phyloP scores from a whole-genome alignment of 192 early-diverging fungal species.

The Dispira simplex region DNA sequence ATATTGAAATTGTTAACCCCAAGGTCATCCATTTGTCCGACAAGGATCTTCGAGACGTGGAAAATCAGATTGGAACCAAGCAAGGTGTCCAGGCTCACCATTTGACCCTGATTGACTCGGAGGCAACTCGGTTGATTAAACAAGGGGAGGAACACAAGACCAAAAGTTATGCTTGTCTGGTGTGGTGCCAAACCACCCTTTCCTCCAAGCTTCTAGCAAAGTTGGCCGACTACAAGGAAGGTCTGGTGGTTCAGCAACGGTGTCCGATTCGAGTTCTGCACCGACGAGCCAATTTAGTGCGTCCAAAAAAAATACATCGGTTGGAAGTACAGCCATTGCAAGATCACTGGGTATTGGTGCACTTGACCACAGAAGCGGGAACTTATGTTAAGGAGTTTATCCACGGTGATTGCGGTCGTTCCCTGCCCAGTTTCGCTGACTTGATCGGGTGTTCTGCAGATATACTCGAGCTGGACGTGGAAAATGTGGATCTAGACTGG shows the following conservation, averaged over 20 bases:
- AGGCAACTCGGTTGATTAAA: constrained; percentile 45
- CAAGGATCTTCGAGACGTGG: constrained; percentile 24
- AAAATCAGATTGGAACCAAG: constrained; percentile 19
- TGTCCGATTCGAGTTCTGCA: constrained; percentile 63
- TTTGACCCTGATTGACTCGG: constrained; percentile 27
- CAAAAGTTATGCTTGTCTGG: constrained; percentile 52
- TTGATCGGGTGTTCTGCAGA: constrained; percentile 43
- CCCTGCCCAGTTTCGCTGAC: constrained; percentile 52
- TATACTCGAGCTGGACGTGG: constrained; percentile 73
- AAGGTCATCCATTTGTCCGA: constrained; percentile 22
- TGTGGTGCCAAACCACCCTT: constrained; percentile 44
- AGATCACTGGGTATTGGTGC: constrained; percentile 37
- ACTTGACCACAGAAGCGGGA: constrained; percentile 72
- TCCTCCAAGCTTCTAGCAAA: constrained; percentile 31
- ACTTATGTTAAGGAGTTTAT: constrained; percentile 91
- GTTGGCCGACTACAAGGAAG: constrained; percentile 30
- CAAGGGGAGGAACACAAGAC: constrained; percentile 59
- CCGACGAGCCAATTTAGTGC: constrained; percentile 40
- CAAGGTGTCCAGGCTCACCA: constrained; percentile 36
- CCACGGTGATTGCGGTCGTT: constrained; percentile 83
- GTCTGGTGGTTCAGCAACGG: constrained; percentile 40
- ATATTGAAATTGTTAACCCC: constrained; percentile 75
- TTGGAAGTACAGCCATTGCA: constrained; percentile 31
- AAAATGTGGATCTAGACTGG: constrained; percentile 73
- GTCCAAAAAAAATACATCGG: constrained; percentile 33